Base-by-base conservation (phyloP, 2,329 filamentous ascomycete species). In the Colletotrichum spaethianum region DNA sequence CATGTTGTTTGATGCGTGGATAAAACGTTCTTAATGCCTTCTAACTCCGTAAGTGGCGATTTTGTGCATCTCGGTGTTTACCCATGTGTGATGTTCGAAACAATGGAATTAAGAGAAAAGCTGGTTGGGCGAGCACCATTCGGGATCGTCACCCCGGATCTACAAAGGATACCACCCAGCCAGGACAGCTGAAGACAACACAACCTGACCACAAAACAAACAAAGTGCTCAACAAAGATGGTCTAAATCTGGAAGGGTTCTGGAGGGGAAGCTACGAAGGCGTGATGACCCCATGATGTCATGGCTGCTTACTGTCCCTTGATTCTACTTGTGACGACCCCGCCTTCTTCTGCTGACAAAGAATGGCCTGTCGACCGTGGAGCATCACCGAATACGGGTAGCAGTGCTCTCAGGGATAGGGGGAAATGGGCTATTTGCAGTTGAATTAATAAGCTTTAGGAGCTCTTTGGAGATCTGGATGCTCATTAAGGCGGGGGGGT, bases 221-320 rank as follows among this genome's bases (percentile, higher is more conserved):
- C 28, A 48, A 33, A 33, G 18, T 26, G 11, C 26, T 6, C 3
- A 50, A 28, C 48, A 18, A 50, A 50, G 48, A 9, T 50, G 7
- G 12, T 50, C 5, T 50, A 26, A 11, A 52, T 18, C 3, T 20
- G 26, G 16, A 55, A 9, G 28, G 28, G 50, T n/a, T 55, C 33
- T 14, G 31, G 36, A 16, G 48, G 57, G 57, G 28, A 33, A 50
- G 12, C 14, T 31, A 42, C 28, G 12, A 38, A 56, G 63, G 57
- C 68, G 63, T 71, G 68, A 59, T 70, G 62, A 38, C 46, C 46
- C 50, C 36, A 65, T 70, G 62, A 71, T 71, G 68, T 70, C 67
- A 70, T 56, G 18, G 20, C 28, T 59, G 8, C 31, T 36, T 12
- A 31, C 62, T 65, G 46, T 40, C 66, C 66, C 57, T 68, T 40